Base-by-base conservation (phyloP, 306 rosid species). In the Begonia masoniana region DNA sequence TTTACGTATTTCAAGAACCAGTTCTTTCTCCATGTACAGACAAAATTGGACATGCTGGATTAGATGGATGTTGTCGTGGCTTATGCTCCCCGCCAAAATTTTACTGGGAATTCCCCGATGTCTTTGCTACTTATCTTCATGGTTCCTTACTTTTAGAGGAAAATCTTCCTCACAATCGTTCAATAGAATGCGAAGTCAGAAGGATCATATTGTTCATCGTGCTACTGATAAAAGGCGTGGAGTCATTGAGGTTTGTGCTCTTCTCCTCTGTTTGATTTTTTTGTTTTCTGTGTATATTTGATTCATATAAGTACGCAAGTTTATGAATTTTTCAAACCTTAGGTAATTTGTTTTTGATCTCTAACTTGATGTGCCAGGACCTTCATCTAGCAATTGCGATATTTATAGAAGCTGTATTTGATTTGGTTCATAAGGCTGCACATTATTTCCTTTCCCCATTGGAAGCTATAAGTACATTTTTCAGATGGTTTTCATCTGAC, bases 221-320 rank as follows among this genome's bases (percentile, higher is more conserved):
- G 41, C 97, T 56, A 85, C 87, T 51, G 97, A 89, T 64, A 72
- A 84, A 74, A 89, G 97, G 42, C 89, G 95, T 15, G 97, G 97
- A 68, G 72, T 89, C 55, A 72, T 89, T 66, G 97, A 89, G 97
- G 97, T 89, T 55, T 64, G 17, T 49, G 51, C 62, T 17, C 47
- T 57, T 50, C 8, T 31, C 39, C 7, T 5, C 39, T 5, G 23
- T 2, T 26, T 26, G 39, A 31, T 31, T 31, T 31, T 17, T 31
- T 31, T 31, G 39, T 31, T 26, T 26, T 6, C 35, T 31, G 39
- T 31, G 39, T 3, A 31, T 31, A 7, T 31, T 31, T 7, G 39
- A 5, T 31, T 31, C 39, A 31, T 31, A 31, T 6, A 31, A 31
- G 9, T 31, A 31, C 8, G 7, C 39, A 5, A 31, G 35, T 31